Evolutionary conservation across 768 basidiomycete genomes (phyloP).

Genomic region (Sarcomyxa edulis): DNA sequence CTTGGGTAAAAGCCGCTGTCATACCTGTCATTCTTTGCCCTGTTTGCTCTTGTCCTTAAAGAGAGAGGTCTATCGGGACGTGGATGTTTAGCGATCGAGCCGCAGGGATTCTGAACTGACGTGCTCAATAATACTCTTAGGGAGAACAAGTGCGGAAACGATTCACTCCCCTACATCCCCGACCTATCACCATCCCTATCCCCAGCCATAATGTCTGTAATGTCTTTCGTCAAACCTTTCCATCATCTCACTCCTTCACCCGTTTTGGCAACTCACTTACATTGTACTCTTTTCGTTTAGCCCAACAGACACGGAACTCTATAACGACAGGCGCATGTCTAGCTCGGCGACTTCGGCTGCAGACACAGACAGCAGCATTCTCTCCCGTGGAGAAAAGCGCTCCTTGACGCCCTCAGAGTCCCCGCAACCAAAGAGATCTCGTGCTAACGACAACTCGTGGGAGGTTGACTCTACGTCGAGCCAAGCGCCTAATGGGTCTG

Average conservation of each 20-base stretch:
- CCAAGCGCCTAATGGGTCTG: constrained; percentile 19
- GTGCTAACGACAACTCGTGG: constrained; percentile 34
- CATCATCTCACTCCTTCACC: constrained; percentile 7
- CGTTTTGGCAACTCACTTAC: background rate
- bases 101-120: too few relatives aligned
- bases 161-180: constrained; percentile 37
- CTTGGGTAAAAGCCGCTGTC: constrained; percentile 21
- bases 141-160: too few relatives aligned
- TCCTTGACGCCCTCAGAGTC: constrained; percentile 50
- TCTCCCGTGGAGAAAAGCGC: constrained; percentile 60
- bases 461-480: constrained; percentile 23
- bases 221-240: constrained; percentile 1
- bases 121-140: too few relatives aligned
- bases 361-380: constrained; percentile 59
- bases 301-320: constrained; percentile 31
- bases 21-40: constrained; percentile 22
- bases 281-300: constrained; percentile 5
- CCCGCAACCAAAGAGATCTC: constrained; percentile 47
- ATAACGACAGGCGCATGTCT: constrained; percentile 76
- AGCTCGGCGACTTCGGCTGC: constrained; percentile 64
- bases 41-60: constrained; percentile 9
- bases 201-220: constrained; percentile 41
- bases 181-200: constrained; percentile 43
- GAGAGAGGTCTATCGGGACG: too few relatives aligned
- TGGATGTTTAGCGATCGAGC: too few relatives aligned